Evolutionary conservation across 768 basidiomycete species (phyloP), one percentile per base, ranked within the genome.

Genomic region (Leccinum arenicola): DNA sequence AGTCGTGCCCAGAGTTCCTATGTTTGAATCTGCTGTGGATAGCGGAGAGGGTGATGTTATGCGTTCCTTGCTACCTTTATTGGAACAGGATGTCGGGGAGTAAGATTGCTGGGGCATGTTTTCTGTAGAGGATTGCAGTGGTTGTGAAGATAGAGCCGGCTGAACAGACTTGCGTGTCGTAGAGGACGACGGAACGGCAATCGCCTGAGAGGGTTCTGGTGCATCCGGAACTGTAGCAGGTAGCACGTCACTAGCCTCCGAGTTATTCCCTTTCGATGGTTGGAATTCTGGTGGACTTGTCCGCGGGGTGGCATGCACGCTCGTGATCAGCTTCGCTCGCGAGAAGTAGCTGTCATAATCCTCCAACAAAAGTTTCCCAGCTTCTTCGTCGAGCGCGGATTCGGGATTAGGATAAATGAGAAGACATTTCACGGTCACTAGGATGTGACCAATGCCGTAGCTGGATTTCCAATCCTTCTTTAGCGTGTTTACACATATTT

Each of bases 381-480:
- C 95, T 70, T 97, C 93, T 70, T 98, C 95, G 71, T 98, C 94
- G 51, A 98, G 78, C 0, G 95, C 96, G 8, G 93, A 95, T 73
- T 98, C 95, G 33, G 96, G 93, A 70, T 97, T 97, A 31, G 95
- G 95, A 70, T 95, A 95, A 64, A 98, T 98, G 61, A 98, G 83
- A 50, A 98, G 84, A 69, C 95, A 97, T 72, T 95, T 95, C 64
- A 98, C 88, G 29, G 93, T 95, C 58, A 93, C 87, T 15, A 96
- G 82, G 59, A 96, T 96, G 71, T 95, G 93, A 14, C 80, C 84
- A 31, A 98, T 93, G 52, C 95, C 95, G 66, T 93, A 95, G 12
- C 87, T 83, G 23, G 91, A 82, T 71, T 94, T 90, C 95, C 95
- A 98, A 68, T 96, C 94, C 73, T 97, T 96, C 82, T 97, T 98